Conservation (phyloP, 2,329 filamentous ascomycete genomes). For the Aspergillus nomiae region DNA sequence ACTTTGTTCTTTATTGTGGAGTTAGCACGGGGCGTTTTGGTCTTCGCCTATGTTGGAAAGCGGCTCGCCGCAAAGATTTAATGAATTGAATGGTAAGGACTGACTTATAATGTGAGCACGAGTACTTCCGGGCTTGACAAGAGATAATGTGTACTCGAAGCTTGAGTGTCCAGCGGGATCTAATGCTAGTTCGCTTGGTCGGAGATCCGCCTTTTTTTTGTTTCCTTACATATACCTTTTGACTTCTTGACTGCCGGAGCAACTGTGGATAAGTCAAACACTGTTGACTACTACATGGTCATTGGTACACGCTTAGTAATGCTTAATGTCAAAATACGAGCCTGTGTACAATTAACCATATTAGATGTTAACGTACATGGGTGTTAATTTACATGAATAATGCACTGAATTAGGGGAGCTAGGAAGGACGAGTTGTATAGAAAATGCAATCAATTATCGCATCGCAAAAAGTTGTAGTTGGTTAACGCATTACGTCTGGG, state of each 20-base stretch:
- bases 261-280: too few relatives aligned
- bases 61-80: slow-evolving; percentile 18
- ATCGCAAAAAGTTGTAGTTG: background rate
- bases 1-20: slow-evolving; percentile 6
- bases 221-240: background rate
- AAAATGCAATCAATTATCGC: background rate
- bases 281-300: background rate
- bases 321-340: slow-evolving; percentile 1
- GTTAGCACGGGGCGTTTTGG: slow-evolving; percentile 17
- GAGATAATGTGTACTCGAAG: slow-evolving; percentile 15
- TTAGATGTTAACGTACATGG: background rate
- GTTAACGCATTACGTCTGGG: background rate
- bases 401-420: background rate
- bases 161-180: slow-evolving; percentile 8
- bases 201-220: background rate
- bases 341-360: background rate
- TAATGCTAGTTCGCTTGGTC: slow-evolving; percentile 1
- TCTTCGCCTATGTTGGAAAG: slow-evolving; percentile 12
- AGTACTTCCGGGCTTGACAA: slow-evolving; percentile 15
- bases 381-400: background rate
- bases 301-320: background rate
- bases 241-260: background rate
- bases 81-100: slow-evolving; percentile 25
- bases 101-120: slow-evolving; percentile 23
- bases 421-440: background rate